phyloP scores from a whole-genome alignment of 2,329 filamentous ascomycete species.

The Alternaria arbusti region DNA sequence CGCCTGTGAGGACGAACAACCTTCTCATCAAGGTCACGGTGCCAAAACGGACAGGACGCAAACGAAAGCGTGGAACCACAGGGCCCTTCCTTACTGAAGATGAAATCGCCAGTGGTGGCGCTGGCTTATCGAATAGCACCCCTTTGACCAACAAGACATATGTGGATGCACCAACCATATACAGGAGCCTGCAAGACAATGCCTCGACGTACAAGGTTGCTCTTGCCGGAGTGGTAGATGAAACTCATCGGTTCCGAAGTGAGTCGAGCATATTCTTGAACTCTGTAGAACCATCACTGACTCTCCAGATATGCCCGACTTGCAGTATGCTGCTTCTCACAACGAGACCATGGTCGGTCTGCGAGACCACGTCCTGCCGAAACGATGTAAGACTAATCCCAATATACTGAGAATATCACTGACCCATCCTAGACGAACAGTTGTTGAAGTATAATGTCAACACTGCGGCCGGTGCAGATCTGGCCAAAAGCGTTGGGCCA shows the following conservation, averaged over 20 bases:
- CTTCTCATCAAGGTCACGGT: conserved; percentile 85
- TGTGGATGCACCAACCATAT: conserved; percentile 52
- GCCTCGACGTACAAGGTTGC: conserved; percentile 69
- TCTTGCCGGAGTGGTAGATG: conserved; percentile 73
- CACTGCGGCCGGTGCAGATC: conserved; percentile 57
- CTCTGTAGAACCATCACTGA: conserved; percentile 17
- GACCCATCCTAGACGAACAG: conserved; percentile 54
- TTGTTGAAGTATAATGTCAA: conserved; percentile 67
- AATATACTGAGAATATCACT: neutral
- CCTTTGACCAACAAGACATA: conserved; percentile 9
- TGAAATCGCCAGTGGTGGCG: conserved; percentile 12
- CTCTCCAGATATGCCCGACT: conserved; percentile 73
- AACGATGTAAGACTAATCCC: conserved; percentile 64
- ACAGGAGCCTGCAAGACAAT: conserved; percentile 74
- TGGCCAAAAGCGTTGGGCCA: conserved; percentile 74
- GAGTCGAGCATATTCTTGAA: conserved; percentile 18
- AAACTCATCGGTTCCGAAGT: conserved; percentile 86
- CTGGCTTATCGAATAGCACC: neutral
- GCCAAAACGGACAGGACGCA: conserved; percentile 84
- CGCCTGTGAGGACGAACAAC: conserved; percentile 78
- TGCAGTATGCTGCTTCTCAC: conserved; percentile 76
- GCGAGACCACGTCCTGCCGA: conserved; percentile 72
- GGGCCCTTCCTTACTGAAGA: conserved; percentile 62
- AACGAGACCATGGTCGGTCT: conserved; percentile 75
- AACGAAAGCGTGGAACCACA: conserved; percentile 78